These are phyloP conservation scores for Protomyces inundatus DNA, from an alignment of 1,139 yeast genomes.

Conservation along the genomic window DNA sequence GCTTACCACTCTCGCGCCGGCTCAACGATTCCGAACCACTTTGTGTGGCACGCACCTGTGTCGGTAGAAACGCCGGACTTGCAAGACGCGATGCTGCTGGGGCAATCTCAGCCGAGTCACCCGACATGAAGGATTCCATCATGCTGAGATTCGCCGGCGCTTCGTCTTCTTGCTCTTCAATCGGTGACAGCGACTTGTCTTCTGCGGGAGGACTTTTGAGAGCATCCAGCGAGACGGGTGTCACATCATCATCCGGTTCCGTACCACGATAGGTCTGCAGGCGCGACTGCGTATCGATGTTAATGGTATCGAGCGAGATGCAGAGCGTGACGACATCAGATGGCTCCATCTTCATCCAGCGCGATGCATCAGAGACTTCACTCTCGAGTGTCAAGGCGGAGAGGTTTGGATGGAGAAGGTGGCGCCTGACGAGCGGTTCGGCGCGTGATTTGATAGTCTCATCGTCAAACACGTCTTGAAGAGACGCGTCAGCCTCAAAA, in stretches of 20 bases:
- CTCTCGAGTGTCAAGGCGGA: conserved; percentile 40
- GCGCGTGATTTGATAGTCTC: conserved; percentile 37
- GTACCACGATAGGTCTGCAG: not conserved
- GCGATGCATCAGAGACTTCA: conserved; percentile 42
- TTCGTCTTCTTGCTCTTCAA: not conserved
- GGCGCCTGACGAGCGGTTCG: conserved; percentile 36
- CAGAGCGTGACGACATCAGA: conserved; percentile 42
- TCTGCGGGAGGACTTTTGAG: not conserved
- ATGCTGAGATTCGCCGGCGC: not conserved
- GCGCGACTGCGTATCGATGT: not conserved
- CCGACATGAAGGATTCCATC: conserved; percentile 1
- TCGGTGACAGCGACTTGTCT: not conserved
- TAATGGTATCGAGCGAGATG: conserved; percentile 34
- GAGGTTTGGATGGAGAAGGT: conserved; percentile 51
- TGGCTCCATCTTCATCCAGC: conserved; percentile 37
- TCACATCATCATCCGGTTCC: conserved; percentile 2
- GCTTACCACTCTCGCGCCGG: not conserved
- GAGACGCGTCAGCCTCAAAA: conserved; percentile 33
- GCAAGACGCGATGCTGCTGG: conserved; percentile 14
- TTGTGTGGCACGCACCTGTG: not conserved
- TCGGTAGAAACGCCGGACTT: conserved; percentile 18
- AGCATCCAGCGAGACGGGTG: not conserved
- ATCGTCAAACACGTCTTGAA: conserved; percentile 39
- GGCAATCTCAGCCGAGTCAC: not conserved
- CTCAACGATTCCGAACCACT: not conserved